phyloP scores from a whole-genome alignment of 1,139 yeast species.

The Pichia sp. region DNA sequence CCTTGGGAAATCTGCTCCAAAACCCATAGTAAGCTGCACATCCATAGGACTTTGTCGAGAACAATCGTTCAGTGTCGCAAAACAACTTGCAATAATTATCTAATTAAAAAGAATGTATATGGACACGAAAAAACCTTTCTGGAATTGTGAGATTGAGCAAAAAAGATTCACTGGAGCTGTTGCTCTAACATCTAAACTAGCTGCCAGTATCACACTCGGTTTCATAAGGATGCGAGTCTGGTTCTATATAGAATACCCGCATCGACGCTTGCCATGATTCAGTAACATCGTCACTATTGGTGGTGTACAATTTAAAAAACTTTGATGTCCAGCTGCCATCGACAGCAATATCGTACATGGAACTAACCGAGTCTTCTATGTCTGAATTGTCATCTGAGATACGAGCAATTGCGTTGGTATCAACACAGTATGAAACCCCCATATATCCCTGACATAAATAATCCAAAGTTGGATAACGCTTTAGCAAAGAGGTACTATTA shows the following conservation, averaged over 20 bases:
- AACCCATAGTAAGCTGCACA: no score
- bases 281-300: not conserved
- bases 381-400: not conserved
- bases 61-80: no score
- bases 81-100: no score
- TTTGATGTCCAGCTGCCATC: not conserved
- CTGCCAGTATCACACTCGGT: not conserved
- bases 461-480: not conserved
- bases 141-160: no score
- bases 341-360: not conserved
- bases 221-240: not conserved
- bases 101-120: no score
- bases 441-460: not conserved
- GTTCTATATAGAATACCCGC: not conserved
- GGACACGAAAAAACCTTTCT: no score
- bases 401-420: not conserved
- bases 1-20: no score
- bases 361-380: not conserved
- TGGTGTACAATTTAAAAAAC: not conserved
- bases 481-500: not conserved
- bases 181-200: no score
- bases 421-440: not conserved
- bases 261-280: not conserved
- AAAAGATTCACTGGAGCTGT: no score
- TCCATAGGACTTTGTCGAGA: no score